These are phyloP conservation scores for Rhynchospora tenuis DNA, from an alignment of 176 grass and related monocot genomes.

Conservation along the genomic window DNA sequence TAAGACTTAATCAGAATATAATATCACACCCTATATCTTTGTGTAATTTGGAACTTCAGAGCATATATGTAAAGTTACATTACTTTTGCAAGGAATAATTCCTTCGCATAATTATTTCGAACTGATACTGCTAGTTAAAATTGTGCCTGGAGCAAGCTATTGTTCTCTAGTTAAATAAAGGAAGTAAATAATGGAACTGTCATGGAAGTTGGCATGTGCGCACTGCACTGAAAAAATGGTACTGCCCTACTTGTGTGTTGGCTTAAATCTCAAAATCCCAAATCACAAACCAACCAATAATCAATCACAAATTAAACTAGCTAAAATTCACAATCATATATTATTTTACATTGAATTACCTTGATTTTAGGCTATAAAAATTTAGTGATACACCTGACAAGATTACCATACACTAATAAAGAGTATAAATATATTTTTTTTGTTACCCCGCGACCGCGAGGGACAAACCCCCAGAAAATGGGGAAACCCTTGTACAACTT, in stretches of 20 bases:
- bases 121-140: background rate
- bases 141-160: too few species aligned
- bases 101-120: background rate
- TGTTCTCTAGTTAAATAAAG: background rate
- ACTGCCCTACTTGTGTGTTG: background rate
- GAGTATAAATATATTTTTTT: too few species aligned
- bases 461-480: background rate
- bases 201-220: background rate
- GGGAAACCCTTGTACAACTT: background rate
- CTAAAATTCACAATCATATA: too few species aligned
- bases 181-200: background rate
- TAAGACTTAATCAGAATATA: background rate
- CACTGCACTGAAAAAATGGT: background rate
- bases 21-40: background rate
- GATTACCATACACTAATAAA: too few species aligned
- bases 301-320: too few species aligned
- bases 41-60: constrained; percentile 12
- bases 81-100: background rate
- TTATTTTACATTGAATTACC: too few species aligned
- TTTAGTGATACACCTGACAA: too few species aligned
- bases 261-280: too few species aligned
- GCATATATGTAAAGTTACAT: background rate
- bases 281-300: too few species aligned
- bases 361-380: too few species aligned
- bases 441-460: background rate